Conservation (phyloP, 2,329 filamentous ascomycete species). For the Fusarium longipes region DNA sequence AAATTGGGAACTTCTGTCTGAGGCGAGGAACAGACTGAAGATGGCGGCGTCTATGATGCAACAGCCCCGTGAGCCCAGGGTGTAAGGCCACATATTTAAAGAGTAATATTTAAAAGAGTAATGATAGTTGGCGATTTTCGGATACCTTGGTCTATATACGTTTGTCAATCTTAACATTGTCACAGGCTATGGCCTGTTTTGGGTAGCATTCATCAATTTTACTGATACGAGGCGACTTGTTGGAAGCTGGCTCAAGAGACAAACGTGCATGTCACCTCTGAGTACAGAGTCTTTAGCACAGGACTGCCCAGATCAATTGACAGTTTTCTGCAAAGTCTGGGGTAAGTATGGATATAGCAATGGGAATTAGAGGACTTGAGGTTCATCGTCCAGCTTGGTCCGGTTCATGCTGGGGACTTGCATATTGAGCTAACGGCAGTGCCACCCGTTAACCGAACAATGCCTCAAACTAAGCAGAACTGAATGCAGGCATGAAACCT, state of each 20-base stretch:
- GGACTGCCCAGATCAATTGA: not conserved
- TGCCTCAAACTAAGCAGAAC: not conserved
- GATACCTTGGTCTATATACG: conserved; percentile 19
- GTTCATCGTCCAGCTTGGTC: not conserved
- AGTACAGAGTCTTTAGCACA: not conserved
- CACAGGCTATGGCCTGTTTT: not conserved
- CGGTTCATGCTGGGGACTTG: not conserved
- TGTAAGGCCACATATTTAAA: conserved; percentile 7
- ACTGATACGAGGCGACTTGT: not conserved
- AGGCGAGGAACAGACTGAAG: conserved; percentile 42
- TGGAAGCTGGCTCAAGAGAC: not conserved
- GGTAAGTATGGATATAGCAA: not conserved
- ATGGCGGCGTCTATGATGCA: conserved; percentile 47
- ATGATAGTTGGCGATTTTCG: conserved; percentile 3
- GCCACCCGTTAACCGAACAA: conserved; percentile 16
- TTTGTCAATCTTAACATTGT: not conserved
- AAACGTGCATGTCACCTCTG: not conserved
- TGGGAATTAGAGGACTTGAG: not conserved
- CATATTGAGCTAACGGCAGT: conserved; percentile 21
- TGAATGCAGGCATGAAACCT: not conserved
- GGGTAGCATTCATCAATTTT: not conserved
- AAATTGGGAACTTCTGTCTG: conserved; percentile 43
- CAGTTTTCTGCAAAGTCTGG: not conserved
- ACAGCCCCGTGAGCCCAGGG: conserved; percentile 39
- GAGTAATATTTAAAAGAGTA: not conserved